Conservation (phyloP, 768 basidiomycete species). For the Podaxis rugospora region DNA sequence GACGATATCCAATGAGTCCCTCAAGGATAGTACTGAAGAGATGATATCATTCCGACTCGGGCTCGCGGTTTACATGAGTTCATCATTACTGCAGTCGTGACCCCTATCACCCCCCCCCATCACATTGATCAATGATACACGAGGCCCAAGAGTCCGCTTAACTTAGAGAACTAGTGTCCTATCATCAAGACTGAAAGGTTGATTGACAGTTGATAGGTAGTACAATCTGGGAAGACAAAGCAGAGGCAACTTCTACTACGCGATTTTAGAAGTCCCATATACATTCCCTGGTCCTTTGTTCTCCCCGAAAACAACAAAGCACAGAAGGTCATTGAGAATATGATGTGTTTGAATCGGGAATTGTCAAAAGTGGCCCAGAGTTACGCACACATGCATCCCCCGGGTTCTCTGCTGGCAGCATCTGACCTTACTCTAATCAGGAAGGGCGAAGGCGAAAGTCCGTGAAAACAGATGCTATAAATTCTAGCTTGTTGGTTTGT, state of each 20-base stretch:
- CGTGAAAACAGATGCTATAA: neutral
- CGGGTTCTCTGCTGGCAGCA: neutral
- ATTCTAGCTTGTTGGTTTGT: neutral
- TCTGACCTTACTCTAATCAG: too few relatives aligned
- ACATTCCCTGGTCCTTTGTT: neutral
- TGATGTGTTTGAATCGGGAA: neutral
- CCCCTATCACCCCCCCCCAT: neutral
- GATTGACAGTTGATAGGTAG: neutral
- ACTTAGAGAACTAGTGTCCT: neutral
- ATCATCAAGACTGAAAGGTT: neutral
- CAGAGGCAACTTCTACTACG: neutral
- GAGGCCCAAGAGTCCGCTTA: neutral
- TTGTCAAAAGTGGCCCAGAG: neutral
- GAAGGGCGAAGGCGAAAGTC: too few relatives aligned
- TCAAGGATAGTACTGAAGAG: neutral
- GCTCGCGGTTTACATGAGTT: neutral
- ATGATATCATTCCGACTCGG: slow-evolving; percentile 6
- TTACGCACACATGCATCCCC: neutral
- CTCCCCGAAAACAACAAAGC: neutral
- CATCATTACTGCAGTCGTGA: neutral
- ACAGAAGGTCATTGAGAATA: neutral
- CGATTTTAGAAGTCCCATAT: neutral
- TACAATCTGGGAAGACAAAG: neutral
- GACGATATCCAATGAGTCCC: neutral
- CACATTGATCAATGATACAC: neutral